Evolutionary conservation across 2,329 filamentous ascomycete species (phyloP), one percentile per base, ranked within the genome.

Genomic region (Monascus ruber): DNA sequence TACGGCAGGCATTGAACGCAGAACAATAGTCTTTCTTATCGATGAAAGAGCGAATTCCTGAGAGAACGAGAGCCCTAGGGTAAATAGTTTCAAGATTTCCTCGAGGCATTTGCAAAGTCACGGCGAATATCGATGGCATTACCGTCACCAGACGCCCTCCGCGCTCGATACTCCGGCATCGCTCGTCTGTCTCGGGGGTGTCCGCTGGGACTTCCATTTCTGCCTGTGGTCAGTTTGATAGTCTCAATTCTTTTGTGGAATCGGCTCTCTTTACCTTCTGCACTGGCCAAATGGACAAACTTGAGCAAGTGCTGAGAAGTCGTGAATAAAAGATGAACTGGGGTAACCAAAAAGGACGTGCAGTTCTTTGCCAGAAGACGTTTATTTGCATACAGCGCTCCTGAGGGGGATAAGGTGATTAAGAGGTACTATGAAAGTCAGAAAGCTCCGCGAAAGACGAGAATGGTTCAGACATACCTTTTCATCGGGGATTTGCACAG

Each of bases 21-120:
- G 76, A 77, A 36, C 74, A 77, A 55, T 95, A 98, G 51, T 91
- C 78, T 58, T 83, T 84, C 27, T 75, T 70, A 39, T 87, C 82
- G 37, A 98, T 85, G 37, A 83, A 77, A 36, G 77, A 76, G 35
- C 91, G 77, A 40, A 98, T 93, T 25, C 87, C 88, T 2, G 87
- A 86, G 36, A 98, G 71, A 0, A 98, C 89, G 64, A 98, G 81
- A 9, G 89, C 89, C 43, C 91, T 76, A 10, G 91, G 91, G 55
- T 81, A 96, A 36, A 96, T 88, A 0, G 89, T 96, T 63, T 98
- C 91, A 1, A 96, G 67, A 50, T 98, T 98, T 17, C 91, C 91
- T 52, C 91, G 76, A 1, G 91, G 91, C 85, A 95, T 95, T 59
- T 98, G 91, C 3, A 98, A 69, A 1, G 94, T 77, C 6, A 98